Base-by-base conservation (phyloP, 176 grass and related monocot genomes). In the Secale cereale region DNA sequence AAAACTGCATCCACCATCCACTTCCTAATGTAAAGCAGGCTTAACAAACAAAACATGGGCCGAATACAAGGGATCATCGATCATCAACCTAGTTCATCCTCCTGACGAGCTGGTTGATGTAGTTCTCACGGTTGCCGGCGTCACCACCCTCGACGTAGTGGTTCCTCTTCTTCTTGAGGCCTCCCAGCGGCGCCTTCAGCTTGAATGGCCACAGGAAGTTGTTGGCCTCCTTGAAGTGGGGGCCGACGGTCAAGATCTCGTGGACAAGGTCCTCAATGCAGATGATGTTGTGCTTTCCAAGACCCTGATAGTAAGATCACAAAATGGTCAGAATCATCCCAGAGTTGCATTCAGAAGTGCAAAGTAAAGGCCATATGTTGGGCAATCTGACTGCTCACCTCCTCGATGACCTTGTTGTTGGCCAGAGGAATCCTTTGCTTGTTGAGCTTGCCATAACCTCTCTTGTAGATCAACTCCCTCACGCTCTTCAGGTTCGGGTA, bases 401-500 rank as follows among this genome's bases (percentile, higher is more conserved):
- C 78, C 67, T 94, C 89, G 16, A 92, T 92, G 26, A 97, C 46
- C 40, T 86, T 92, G 79, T 97, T 97, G 74, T 97, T 90, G 11
- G 79, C 67, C 15, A 97, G 78, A 30, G 94, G 90, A 82, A 83
- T 78, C 17, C 94, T 92, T 39, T 94, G 86, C 87, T 97, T 97
- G 86, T 97, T 92, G 22, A 97, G 69, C 83, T 97, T 94, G 7
- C 90, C 90, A 73, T 94, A 88, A 81, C 94, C 89, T 68, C 94
- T 90, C 83, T 94, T 97, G 81, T 94, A 94, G 70, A 97, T 92
- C 80, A 94, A 54, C 57, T 97, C 92, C 76, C 88, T 89, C 1
- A 94, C 90, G 28, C 92, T 97, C 83, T 97, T 97, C 77, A 94
- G 75, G 77, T 97, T 97, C 0, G 95, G 95, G 70, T 97, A 97